phyloP scores from a whole-genome alignment of 352 stramenopile genomes.

The Phytopythium sindhum region DNA sequence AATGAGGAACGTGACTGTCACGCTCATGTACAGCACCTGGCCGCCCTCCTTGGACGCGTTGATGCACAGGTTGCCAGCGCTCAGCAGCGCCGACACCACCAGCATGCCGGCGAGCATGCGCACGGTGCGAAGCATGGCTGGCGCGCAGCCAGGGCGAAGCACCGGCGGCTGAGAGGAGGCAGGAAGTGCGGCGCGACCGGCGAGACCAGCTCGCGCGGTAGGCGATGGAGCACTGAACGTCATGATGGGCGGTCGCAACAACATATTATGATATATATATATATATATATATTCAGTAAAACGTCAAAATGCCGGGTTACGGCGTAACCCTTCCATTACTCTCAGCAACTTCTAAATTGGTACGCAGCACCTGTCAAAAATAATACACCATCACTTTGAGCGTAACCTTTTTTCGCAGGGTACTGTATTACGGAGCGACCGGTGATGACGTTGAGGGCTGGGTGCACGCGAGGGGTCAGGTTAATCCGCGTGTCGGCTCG shows the following conservation, averaged over 20 bases:
- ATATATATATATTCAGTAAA: no score
- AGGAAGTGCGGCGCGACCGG: no score
- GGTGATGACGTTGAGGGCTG: background rate
- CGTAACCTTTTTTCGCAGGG: no score
- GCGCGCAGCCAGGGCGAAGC: background rate
- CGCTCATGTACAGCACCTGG: constrained; percentile 78
- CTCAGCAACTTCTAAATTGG: no score
- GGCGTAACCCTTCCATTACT: background rate
- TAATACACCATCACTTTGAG: no score
- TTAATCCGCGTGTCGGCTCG: background rate
- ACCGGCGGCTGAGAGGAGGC: no score
- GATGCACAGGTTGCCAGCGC: constrained; percentile 80
- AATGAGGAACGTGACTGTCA: constrained; percentile 82
- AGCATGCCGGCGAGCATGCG: constrained; percentile 65
- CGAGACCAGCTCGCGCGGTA: no score
- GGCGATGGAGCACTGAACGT: no score
- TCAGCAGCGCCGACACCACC: constrained; percentile 62
- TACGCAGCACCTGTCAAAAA: no score
- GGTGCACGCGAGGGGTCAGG: background rate
- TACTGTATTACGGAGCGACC: background rate
- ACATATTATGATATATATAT: no score
- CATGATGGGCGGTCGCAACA: no score
- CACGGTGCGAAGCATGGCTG: constrained; percentile 18
- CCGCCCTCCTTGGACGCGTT: constrained; percentile 78
- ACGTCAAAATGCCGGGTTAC: background rate